phyloP scores from a whole-genome alignment of 257 asterid species.

The Linderniella brevidens region DNA sequence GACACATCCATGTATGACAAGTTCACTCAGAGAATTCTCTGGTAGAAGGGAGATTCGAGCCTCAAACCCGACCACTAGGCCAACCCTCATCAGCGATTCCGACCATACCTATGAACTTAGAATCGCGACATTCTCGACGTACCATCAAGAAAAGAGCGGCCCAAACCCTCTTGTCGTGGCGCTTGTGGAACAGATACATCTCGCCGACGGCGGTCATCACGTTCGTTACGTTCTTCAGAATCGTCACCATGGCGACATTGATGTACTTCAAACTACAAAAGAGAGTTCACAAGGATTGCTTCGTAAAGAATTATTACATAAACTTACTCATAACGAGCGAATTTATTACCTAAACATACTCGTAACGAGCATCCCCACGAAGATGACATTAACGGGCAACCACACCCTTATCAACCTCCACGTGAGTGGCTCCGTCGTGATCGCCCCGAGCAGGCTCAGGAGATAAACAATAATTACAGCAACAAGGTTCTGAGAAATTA shows the following conservation, averaged over 20 bases:
- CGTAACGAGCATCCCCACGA: slow-evolving; percentile 92
- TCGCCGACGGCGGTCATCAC: slow-evolving; percentile 97
- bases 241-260: slow-evolving; percentile 98
- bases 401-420: slow-evolving; percentile 83
- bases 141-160: slow-evolving; percentile 95
- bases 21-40: too few species aligned
- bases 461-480: slow-evolving; percentile 47
- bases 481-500: slow-evolving; percentile 59
- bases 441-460: slow-evolving; percentile 48
- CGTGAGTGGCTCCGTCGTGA: slow-evolving; percentile 77
- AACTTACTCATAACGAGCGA: too few species aligned
- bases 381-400: slow-evolving; percentile 82
- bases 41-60: too few species aligned
- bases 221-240: slow-evolving; percentile 90
- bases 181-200: slow-evolving; percentile 84
- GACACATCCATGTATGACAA: too few species aligned
- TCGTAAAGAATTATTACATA: too few species aligned
- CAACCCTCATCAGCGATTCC: too few species aligned
- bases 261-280: slow-evolving; percentile 68
- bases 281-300: too few species aligned
- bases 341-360: slow-evolving; percentile 83
- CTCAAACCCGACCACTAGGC: too few species aligned
- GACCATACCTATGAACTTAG: too few species aligned
- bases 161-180: slow-evolving; percentile 88
- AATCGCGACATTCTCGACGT: slow-evolving; percentile 7